A percentile compares a stretch with the other conserved stretches of the same genome.
phyloP scores from a whole-genome alignment of 2,329 filamentous ascomycete species.

The Botryotinia narcissicola region DNA sequence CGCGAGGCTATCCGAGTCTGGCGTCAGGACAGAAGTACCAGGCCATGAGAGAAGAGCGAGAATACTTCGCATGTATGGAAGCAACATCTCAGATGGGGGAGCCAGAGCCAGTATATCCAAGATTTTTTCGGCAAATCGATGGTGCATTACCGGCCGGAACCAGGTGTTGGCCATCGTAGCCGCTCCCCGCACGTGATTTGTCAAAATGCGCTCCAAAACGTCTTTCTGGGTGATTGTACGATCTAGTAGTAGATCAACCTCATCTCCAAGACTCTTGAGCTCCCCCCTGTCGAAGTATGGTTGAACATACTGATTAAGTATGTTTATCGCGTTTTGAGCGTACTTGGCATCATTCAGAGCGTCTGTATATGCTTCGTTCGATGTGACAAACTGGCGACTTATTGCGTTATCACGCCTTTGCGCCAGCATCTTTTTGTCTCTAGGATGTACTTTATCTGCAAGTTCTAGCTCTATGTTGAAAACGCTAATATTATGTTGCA shows the following conservation, averaged over 20 bases:
- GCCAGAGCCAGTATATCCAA: not conserved
- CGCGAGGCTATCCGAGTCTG: not conserved
- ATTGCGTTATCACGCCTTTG: not conserved
- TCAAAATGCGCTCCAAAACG: not conserved
- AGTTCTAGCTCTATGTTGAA: not conserved
- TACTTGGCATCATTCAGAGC: not conserved
- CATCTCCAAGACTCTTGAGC: not conserved
- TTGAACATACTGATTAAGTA: not conserved
- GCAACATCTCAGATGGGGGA: not conserved
- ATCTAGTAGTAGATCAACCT: not conserved
- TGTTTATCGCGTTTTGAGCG: not conserved
- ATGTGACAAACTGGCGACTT: not conserved
- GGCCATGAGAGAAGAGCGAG: not conserved
- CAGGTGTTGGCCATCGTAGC: not conserved
- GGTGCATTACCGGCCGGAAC: not conserved
- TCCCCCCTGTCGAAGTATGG: not conserved
- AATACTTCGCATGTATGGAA: not conserved
- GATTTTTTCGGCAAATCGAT: not conserved
- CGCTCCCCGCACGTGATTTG: not conserved
- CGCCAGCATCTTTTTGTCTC: not conserved
- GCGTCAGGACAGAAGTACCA: not conserved
- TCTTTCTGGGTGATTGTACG: not conserved
- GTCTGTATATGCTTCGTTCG: not conserved
- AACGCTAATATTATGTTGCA: not conserved
- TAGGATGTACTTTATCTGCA: not conserved